These are phyloP conservation scores for Dactylis glomerata DNA, from an alignment of 176 grass and related monocot genomes.

Conservation along the genomic window DNA sequence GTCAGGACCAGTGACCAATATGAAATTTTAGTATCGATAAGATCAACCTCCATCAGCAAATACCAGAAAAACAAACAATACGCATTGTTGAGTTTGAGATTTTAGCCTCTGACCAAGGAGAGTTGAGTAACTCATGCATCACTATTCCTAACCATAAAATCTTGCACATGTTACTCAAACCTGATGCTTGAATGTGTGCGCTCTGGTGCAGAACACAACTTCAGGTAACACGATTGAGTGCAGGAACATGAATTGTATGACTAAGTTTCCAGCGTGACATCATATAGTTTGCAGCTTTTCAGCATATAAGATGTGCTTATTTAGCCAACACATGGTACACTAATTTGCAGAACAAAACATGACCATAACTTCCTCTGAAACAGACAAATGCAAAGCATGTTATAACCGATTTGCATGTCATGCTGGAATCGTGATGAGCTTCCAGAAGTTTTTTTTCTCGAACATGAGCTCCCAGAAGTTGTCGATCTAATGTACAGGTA, in stretches of 20 bases:
- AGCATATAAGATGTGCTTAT: not conserved
- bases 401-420: not conserved
- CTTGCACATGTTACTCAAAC: not conserved
- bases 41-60: not conserved
- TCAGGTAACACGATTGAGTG: not conserved
- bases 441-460: not conserved
- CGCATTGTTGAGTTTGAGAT: not conserved
- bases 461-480: not conserved
- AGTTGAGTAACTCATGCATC: not conserved
- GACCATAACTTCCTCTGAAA: not conserved
- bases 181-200: not conserved
- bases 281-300: not conserved
- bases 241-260: not conserved
- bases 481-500: not conserved
- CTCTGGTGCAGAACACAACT: not conserved
- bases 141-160: not conserved
- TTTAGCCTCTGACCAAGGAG: not conserved
- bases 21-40: not conserved
- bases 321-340: not conserved
- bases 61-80: not conserved
- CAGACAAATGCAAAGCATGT: not conserved
- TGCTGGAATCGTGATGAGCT: not conserved
- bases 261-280: not conserved
- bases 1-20: not conserved
- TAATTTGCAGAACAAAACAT: not conserved